These are phyloP conservation scores for Globisporangium rhizosaccharum DNA, from an alignment of 352 stramenopile species.

Conservation along the genomic window DNA sequence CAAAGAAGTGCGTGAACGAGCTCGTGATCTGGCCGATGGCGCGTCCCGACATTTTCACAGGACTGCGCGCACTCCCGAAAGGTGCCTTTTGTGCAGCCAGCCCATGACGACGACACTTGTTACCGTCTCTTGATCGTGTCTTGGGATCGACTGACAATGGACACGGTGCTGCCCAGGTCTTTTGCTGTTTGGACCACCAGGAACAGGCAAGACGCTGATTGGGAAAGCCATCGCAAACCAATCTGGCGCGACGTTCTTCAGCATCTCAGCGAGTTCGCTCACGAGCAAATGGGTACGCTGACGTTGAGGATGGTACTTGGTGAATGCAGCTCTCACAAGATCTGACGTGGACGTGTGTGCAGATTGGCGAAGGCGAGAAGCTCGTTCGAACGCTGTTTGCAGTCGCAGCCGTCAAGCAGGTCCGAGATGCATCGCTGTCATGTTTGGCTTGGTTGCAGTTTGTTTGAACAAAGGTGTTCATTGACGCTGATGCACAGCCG, in stretches of 20 bases:
- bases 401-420: slow-evolving; percentile 90
- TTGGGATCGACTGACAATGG: background rate
- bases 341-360: background rate
- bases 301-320: background rate
- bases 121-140: background rate
- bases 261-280: slow-evolving; percentile 97
- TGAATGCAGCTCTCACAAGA: background rate
- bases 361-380: slow-evolving; percentile 99
- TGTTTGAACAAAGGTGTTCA: background rate
- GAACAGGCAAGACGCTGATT: slow-evolving; percentile 97
- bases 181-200: slow-evolving; percentile 93
- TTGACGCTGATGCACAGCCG: slow-evolving; percentile 45
- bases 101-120: background rate
- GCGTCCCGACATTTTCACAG: slow-evolving; percentile 96
- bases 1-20: slow-evolving; percentile 98
- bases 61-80: slow-evolving; percentile 90
- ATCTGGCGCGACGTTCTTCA: slow-evolving; percentile 98
- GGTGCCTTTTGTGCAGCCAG: slow-evolving; percentile 21
- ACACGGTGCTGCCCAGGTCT: slow-evolving; percentile 43
- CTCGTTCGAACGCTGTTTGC: slow-evolving; percentile 96
- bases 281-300: slow-evolving; percentile 96
- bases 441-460: background rate
- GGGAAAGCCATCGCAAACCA: slow-evolving; percentile 99
- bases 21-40: slow-evolving; percentile 98
- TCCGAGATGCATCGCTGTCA: slow-evolving; percentile 10